These are phyloP conservation scores for Yamagishiella unicocca DNA, from an alignment of 139 green algal species.

Conservation along the genomic window DNA sequence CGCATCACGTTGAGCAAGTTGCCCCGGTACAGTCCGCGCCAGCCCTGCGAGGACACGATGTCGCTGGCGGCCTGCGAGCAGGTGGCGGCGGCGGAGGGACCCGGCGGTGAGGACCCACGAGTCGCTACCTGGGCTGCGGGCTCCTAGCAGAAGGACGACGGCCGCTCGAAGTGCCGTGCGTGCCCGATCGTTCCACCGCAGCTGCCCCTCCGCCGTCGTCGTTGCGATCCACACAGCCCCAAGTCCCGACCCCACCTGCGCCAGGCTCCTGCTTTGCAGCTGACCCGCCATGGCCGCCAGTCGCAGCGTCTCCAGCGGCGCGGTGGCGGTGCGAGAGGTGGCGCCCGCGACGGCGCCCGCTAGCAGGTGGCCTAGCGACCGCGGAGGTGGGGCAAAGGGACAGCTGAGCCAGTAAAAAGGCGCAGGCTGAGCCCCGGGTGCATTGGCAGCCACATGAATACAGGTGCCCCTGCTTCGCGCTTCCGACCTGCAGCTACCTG, in stretches of 20 bases:
- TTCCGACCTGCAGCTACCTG: no score
- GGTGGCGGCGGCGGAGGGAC: neutral
- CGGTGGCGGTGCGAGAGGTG: conserved; percentile 80
- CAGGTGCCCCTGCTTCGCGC: no score
- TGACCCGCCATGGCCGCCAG: conserved; percentile 79
- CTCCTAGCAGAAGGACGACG: no score
- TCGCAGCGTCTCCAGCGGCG: conserved; percentile 86
- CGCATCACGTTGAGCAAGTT: conserved; percentile 88
- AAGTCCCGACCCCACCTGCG: neutral
- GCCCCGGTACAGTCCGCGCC: conserved; percentile 77
- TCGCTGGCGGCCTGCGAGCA: conserved; percentile 29
- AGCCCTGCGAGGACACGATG: conserved; percentile 57
- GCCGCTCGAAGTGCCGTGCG: no score
- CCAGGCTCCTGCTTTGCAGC: conserved; percentile 48
- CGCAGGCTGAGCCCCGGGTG: no score
- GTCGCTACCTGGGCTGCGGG: no score
- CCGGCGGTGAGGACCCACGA: no score
- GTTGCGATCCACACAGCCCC: neutral
- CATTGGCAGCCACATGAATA: no score
- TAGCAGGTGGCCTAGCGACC: conserved; percentile 73
- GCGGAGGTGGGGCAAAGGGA: neutral
- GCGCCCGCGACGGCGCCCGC: conserved; percentile 84
- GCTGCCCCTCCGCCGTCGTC: no score
- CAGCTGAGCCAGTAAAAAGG: conserved; percentile 7
- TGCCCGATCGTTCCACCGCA: no score